Conservation (phyloP, 192 early-diverging fungal species). For the Gorgonomyces haynaldii region DNA sequence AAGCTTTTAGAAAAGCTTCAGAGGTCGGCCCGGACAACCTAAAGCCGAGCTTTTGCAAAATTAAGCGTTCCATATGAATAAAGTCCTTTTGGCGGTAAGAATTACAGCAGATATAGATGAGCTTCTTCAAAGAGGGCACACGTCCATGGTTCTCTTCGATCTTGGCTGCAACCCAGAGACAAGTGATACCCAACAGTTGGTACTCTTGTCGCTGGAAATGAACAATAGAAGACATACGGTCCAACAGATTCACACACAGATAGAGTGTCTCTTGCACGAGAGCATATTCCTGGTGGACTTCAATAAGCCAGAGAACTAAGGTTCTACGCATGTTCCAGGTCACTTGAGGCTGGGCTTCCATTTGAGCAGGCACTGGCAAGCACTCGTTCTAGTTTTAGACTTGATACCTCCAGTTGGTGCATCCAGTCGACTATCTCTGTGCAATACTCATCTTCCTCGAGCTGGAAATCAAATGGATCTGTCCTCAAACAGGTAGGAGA, state of each 20-base stretch:
- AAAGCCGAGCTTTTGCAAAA: constrained; percentile 35
- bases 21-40: constrained; percentile 30
- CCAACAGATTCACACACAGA: constrained; percentile 41
- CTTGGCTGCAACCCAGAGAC: constrained; percentile 46
- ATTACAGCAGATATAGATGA: constrained; percentile 29
- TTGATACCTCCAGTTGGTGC: constrained; percentile 14
- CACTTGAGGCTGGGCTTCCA: constrained; percentile 37
- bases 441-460: constrained; percentile 21
- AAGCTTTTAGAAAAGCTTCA: constrained; percentile 33
- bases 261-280: constrained; percentile 45
- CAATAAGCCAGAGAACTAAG: constrained; percentile 40
- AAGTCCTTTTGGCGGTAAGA: constrained; percentile 27
- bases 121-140: constrained; percentile 35
- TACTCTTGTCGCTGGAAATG: constrained; percentile 21
- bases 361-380: constrained; percentile 24
- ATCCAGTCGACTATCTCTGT: constrained; percentile 17
- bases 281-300: constrained; percentile 40
- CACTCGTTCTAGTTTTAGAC: constrained; percentile 4
- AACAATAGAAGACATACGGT: constrained; percentile 31
- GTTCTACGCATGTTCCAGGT: constrained; percentile 35
- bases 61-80: constrained; percentile 30
- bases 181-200: constrained; percentile 44
- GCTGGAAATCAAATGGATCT: no score
- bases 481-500: no score
- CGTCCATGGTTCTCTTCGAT: constrained; percentile 53